Evolutionary conservation across 2,329 filamentous ascomycete genomes (phyloP), one percentile per base, ranked within the genome.

Genomic region (Sporothrix mexicana): DNA sequence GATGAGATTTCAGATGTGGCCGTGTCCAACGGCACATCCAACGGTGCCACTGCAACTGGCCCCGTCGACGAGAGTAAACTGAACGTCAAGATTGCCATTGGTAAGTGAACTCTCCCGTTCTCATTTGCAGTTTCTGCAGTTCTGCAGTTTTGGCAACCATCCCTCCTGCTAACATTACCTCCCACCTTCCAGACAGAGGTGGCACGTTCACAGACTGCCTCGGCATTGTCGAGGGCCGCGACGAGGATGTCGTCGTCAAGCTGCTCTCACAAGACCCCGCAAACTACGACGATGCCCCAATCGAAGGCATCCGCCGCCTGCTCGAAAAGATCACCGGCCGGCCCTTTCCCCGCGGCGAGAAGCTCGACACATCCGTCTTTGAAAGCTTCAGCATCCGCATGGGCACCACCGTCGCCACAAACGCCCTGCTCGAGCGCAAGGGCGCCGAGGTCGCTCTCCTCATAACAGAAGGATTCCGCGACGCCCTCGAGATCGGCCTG

Each of bases 371-470:
- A 5, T 55, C 53, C 1, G 69, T 43, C 30, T 55, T 73, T 25
- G 20, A 55, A 9, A 69, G 41, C 53, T 70, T 57, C 77, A 94
- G 69, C 25, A 71, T 67, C 41, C 91, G 95, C 64, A 98, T 97
- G 94, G 95, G 95, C 51, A 98, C 95, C 0, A 98, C 95, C 0
- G 94, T 98, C 9, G 95, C 95, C 10, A 98, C 95, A 0, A 98
- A 98, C 80, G 95, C 95, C 0, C 82, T 98, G 72, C 85, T 98
- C 1, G 95, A 98, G 81, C 86, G 95, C 73, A 97, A 97, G 81
- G 95, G 95, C 57, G 94, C 97, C 82, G 90, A 89, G 77, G 95
- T 96, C 78, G 94, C 93, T 17, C 87, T 98, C 81, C 89, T 97
- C 1, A 93, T 97, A 8, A 97, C 93, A 0, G 91, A 90, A 76